These are phyloP conservation scores for Kazachstania sp. DNA, from an alignment of 1,139 yeast genomes.

Conservation along the genomic window DNA sequence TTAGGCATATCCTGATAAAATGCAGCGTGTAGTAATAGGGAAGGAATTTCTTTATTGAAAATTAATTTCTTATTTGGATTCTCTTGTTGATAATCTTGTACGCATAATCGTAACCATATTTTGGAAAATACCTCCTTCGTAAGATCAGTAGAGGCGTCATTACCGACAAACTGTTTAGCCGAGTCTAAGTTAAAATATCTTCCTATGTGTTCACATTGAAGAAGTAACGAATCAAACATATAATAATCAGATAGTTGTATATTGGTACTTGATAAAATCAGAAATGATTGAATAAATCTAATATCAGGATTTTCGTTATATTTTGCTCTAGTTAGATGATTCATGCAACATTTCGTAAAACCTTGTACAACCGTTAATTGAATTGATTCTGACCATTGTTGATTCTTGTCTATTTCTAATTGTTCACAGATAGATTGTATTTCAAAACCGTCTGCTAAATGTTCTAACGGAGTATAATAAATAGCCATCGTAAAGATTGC, in stretches of 20 bases:
- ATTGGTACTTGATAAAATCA: conserved; percentile 23
- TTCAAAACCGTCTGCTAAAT: conserved; percentile 10
- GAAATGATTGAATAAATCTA: conserved; percentile 20
- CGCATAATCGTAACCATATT: conserved; percentile 25
- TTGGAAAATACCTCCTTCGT: conserved; percentile 22
- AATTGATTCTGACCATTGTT: conserved; percentile 13
- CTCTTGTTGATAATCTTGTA: conserved; percentile 22
- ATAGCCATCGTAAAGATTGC: conserved; percentile 24
- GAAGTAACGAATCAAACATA: conserved; percentile 16
- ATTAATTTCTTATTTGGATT: conserved; percentile 18
- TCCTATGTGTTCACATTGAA: conserved; percentile 20
- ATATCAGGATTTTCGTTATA: conserved; percentile 22
- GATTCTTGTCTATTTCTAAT: conserved; percentile 5
- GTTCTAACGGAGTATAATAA: conserved; percentile 22
- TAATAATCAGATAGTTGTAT: conserved; percentile 12
- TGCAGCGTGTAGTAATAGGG: conserved; percentile 26
- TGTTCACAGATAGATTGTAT: conserved; percentile 8
- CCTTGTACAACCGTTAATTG: conserved; percentile 10
- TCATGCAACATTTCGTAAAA: conserved; percentile 14
- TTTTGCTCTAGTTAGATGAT: conserved; percentile 14
- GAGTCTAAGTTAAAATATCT: conserved; percentile 19
- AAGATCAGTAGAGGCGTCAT: conserved; percentile 18
- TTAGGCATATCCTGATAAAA: conserved; percentile 20
- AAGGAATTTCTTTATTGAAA: conserved; percentile 23
- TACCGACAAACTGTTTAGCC: conserved; percentile 16